Percentiles rank a stretch among this genome's conserved stretches.
These are phyloP conservation scores for Colletotrichum chrysophilum DNA, from an alignment of 2,329 filamentous ascomycete species.

Conservation along the genomic window DNA sequence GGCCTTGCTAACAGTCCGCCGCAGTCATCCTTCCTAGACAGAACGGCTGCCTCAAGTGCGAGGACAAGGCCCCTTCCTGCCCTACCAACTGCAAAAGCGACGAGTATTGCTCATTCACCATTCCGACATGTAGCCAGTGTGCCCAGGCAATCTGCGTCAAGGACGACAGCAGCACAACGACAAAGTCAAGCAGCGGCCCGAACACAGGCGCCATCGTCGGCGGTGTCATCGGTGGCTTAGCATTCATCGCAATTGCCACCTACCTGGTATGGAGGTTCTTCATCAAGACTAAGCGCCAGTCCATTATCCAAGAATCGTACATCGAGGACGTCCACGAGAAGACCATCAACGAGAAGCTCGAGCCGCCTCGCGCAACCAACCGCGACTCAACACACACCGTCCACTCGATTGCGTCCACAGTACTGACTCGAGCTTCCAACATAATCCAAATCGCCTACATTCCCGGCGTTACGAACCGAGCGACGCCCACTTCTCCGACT, in stretches of 20 bases:
- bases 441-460: constrained; percentile 99
- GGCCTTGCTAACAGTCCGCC: background rate
- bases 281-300: constrained; percentile 78
- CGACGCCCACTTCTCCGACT: constrained; percentile 80
- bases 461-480: constrained; percentile 92
- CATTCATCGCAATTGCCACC: constrained; percentile 73
- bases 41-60: constrained; percentile 51
- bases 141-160: constrained; percentile 50
- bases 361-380: constrained; percentile 57
- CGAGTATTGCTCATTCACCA: constrained; percentile 50
- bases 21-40: constrained; percentile 41
- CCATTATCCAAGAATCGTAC: constrained; percentile 58
- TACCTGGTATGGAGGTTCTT: constrained; percentile 89
- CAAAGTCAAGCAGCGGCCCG: constrained; percentile 42
- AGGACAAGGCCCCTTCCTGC: constrained; percentile 45
- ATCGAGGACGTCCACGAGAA: constrained; percentile 65
- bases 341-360: constrained; percentile 57
- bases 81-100: constrained; percentile 45
- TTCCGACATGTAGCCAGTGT: constrained; percentile 53
- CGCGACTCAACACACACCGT: constrained; percentile 85
- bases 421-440: constrained; percentile 94
- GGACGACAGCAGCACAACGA: constrained; percentile 26
- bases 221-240: constrained; percentile 85
- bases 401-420: constrained; percentile 91
- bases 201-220: constrained; percentile 89